A percentile compares a stretch with the other conserved stretches of the same genome.
These are phyloP conservation scores for Lipomyces oligophaga DNA, from an alignment of 805 yeast species.

Conservation along the genomic window DNA sequence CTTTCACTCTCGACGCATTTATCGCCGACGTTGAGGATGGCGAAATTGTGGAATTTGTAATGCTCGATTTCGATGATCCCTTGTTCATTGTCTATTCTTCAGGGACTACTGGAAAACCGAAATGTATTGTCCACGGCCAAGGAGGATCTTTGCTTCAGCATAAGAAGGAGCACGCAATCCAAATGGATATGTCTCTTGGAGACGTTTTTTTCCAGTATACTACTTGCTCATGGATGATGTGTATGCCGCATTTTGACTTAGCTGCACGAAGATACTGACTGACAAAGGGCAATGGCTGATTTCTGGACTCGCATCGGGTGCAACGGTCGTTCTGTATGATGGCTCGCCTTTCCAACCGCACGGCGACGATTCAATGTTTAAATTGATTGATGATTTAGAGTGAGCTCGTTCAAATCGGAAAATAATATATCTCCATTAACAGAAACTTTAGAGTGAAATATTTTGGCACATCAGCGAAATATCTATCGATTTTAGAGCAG, in stretches of 20 bases:
- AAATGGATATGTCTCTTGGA: conserved; percentile 26
- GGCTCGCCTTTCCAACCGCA: conserved; percentile 31
- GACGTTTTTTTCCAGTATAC: conserved; percentile 32
- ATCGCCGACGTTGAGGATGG: conserved; percentile 2
- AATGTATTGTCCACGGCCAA: conserved; percentile 32
- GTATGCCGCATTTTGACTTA: neutral
- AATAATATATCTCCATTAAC: neutral
- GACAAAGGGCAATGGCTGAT: conserved; percentile 30
- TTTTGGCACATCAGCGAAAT: conserved; percentile 32
- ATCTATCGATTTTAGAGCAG: conserved; percentile 30
- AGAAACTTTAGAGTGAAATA: conserved; percentile 16
- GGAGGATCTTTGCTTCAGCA: conserved; percentile 31
- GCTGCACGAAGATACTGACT: neutral
- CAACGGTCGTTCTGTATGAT: conserved; percentile 30
- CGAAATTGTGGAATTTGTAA: conserved; percentile 23
- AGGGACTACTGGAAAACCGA: conserved; percentile 32
- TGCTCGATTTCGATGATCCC: conserved; percentile 30
- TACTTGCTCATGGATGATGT: conserved; percentile 34
- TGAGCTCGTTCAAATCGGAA: neutral
- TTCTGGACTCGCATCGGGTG: conserved; percentile 31
- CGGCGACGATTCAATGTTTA: conserved; percentile 28
- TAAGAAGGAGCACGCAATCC: conserved; percentile 30
- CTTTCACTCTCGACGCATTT: conserved; percentile 4
- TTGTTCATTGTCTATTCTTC: conserved; percentile 31
- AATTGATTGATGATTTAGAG: conserved; percentile 27